phyloP scores from a whole-genome alignment of 768 basidiomycete species.

The Lactarius hengduanensis region DNA sequence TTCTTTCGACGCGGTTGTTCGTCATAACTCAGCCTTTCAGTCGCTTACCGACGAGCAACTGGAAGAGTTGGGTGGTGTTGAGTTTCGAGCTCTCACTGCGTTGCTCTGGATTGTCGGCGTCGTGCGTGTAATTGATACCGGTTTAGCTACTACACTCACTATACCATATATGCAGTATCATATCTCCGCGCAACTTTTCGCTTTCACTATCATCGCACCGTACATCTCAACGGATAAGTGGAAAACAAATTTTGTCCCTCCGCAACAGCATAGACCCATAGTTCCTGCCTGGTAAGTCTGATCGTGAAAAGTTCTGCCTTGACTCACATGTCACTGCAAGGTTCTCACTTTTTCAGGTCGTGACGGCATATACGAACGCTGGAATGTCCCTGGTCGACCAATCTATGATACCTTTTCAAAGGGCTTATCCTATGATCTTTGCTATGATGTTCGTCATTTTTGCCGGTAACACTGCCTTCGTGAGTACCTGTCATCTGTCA shows the following conservation, averaged over 20 bases:
- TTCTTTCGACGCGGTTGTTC: conserved; percentile 81
- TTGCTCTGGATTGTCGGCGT: conserved; percentile 76
- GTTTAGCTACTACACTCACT: conserved; percentile 11
- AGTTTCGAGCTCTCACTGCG: conserved; percentile 81
- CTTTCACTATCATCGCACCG: conserved; percentile 74
- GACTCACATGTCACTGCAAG: conserved; percentile 39
- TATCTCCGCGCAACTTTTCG: conserved; percentile 62
- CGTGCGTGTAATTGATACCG: conserved; percentile 45
- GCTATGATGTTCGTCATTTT: conserved; percentile 72
- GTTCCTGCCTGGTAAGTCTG: conserved; percentile 60
- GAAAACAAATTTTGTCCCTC: conserved; percentile 57
- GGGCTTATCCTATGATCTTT: conserved; percentile 77
- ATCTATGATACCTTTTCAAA: conserved; percentile 91
- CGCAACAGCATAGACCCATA: conserved; percentile 54
- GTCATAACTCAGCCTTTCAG: conserved; percentile 73
- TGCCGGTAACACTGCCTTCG: conserved; percentile 92
- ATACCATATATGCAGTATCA: conserved; percentile 60
- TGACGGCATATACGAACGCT: conserved; percentile 86
- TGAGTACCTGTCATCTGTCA: conserved; percentile 45
- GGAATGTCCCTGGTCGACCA: conserved; percentile 85
- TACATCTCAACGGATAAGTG: conserved; percentile 69
- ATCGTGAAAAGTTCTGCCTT: not conserved
- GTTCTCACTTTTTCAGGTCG: conserved; percentile 83
- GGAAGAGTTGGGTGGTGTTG: conserved; percentile 92
- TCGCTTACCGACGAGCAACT: conserved; percentile 74